These are phyloP conservation scores for Metschnikowia hibisci DNA, from an alignment of 805 yeast genomes.

Conservation along the genomic window DNA sequence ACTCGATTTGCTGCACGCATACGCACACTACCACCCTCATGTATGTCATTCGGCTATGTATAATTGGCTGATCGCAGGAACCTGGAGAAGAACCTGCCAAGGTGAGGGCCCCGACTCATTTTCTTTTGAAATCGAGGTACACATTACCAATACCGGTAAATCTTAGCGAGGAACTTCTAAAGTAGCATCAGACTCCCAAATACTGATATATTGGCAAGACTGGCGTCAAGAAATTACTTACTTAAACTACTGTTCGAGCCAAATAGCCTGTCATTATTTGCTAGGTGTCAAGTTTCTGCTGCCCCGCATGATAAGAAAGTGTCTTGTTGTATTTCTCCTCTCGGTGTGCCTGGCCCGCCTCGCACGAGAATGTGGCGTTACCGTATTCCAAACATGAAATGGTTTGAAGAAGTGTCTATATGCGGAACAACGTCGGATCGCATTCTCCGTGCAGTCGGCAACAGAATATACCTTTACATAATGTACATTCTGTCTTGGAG, in stretches of 20 bases:
- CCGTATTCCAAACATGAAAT: background rate
- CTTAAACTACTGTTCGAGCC: background rate
- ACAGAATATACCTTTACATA: background rate
- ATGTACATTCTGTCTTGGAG: constrained; percentile 4
- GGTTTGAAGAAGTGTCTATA: constrained; percentile 2
- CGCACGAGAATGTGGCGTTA: constrained; percentile 3
- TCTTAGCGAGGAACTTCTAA: background rate
- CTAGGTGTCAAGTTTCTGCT: no score
- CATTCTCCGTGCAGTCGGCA: background rate
- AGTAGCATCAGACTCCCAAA: no score
- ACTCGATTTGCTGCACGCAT: background rate
- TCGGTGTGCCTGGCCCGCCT: no score
- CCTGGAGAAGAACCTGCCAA: background rate
- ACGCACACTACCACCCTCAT: background rate
- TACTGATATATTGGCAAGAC: background rate
- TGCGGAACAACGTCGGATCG: constrained; percentile 1
- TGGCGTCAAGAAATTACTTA: background rate
- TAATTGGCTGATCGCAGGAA: constrained; percentile 1
- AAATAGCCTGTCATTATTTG: background rate
- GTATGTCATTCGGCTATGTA: constrained; percentile 3
- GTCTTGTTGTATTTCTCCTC: no score
- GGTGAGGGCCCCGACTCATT: background rate
- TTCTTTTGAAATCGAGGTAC: background rate
- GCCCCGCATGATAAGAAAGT: no score
- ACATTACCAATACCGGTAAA: background rate